These are phyloP conservation scores for Aureobasidium sp. DNA, from an alignment of 2,329 filamentous ascomycete species.

Conservation along the genomic window DNA sequence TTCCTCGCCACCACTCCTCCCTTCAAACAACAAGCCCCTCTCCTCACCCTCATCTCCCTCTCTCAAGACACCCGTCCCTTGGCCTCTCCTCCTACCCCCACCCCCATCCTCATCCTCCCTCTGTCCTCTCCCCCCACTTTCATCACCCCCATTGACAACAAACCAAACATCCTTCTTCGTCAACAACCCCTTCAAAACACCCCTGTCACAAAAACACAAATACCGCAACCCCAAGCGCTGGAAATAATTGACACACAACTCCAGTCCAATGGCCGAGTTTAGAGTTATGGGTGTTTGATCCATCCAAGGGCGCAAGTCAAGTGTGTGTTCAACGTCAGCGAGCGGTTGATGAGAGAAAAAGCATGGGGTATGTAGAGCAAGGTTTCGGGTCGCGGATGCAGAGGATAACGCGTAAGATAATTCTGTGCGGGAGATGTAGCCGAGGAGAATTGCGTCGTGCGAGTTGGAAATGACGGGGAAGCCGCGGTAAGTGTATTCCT, in stretches of 20 bases:
- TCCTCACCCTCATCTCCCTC: slow-evolving; percentile 32
- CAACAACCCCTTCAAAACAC: slow-evolving; percentile 72
- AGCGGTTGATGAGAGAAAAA: slow-evolving; percentile 81
- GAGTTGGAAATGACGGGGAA: slow-evolving; percentile 83
- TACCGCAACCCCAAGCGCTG: slow-evolving; percentile 89
- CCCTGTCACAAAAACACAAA: slow-evolving; percentile 77
- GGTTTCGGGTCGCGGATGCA: slow-evolving; percentile 48
- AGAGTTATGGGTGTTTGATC: slow-evolving; percentile 95
- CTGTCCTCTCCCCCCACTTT: slow-evolving; percentile 31
- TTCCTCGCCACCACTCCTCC: not conserved
- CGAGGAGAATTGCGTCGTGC: slow-evolving; percentile 70
- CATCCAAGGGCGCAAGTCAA: slow-evolving; percentile 96
- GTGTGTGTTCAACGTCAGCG: slow-evolving; percentile 65
- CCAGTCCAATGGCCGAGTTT: slow-evolving; percentile 61
- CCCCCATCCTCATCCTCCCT: slow-evolving; percentile 15
- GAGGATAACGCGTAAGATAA: slow-evolving; percentile 71
- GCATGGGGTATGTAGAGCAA: slow-evolving; percentile 66
- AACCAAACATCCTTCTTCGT: slow-evolving; percentile 99
- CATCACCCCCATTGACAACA: slow-evolving; percentile 72
- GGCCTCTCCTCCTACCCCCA: slow-evolving; percentile 21
- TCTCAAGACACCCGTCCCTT: slow-evolving; percentile 30
- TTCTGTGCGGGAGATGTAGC: slow-evolving; percentile 91
- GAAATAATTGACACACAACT: slow-evolving; percentile 87
- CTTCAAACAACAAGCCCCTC: slow-evolving; percentile 30
- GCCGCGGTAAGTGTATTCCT: slow-evolving; percentile 71